A percentile compares a stretch with the other conserved stretches of the same genome.
Conservation (phyloP, 2,329 filamentous ascomycete genomes). For the Penicillium sp. region DNA sequence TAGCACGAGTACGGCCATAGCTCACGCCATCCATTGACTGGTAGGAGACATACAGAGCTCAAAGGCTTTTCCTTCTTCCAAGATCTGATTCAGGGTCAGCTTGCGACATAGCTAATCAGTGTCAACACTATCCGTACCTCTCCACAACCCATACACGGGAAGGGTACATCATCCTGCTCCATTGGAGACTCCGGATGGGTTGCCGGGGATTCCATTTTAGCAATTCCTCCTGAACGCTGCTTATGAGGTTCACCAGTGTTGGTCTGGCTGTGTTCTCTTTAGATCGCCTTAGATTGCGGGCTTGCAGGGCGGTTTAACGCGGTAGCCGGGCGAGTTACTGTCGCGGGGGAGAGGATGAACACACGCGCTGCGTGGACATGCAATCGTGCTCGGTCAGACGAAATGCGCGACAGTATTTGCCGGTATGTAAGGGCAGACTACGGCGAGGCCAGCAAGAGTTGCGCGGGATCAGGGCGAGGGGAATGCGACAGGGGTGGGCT, state of each 20-base stretch:
- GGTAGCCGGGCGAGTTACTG: neutral
- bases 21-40: neutral
- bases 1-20: constrained; percentile 13
- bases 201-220: constrained; percentile 56
- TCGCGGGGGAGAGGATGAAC: neutral
- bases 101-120: constrained; percentile 3
- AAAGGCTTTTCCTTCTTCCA: constrained; percentile 98
- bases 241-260: neutral
- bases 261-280: neutral
- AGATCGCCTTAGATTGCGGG: neutral
- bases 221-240: neutral
- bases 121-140: constrained; percentile 60
- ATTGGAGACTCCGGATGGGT: constrained; percentile 62
- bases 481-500: constrained; percentile 24
- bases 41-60: constrained; percentile 72
- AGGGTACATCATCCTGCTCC: constrained; percentile 77
- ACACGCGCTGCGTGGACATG: constrained; percentile 16
- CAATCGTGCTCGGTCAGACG: constrained; percentile 1
- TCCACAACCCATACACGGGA: constrained; percentile 90
- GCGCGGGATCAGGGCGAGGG: constrained; percentile 18
- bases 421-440: neutral
- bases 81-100: constrained; percentile 62
- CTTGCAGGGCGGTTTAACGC: neutral
- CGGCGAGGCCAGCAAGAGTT: neutral
- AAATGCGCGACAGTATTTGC: neutral